Conservation (phyloP, 768 basidiomycete species). For the Suillus occidentalis region DNA sequence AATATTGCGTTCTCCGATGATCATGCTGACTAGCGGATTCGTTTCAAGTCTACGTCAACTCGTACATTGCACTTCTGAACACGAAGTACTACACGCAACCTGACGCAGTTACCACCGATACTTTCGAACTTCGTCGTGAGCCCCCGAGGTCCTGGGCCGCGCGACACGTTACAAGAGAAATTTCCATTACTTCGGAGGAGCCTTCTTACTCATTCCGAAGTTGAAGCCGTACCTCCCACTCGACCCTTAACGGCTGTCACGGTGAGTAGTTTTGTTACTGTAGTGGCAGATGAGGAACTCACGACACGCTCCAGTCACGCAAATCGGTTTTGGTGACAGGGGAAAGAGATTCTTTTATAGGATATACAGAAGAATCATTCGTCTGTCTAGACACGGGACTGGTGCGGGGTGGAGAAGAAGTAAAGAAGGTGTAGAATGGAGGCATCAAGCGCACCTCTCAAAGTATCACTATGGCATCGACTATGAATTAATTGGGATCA, state of each 20-base stretch:
- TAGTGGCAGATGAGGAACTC: neutral
- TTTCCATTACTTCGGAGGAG: no score
- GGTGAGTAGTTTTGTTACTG: neutral
- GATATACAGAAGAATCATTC: neutral
- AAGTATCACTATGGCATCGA: no score
- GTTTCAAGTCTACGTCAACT: slow-evolving; percentile 6
- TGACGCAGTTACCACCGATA: neutral
- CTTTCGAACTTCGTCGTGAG: neutral
- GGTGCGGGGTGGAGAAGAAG: no score
- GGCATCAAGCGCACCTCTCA: no score
- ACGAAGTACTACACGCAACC: neutral
- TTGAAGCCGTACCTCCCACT: neutral
- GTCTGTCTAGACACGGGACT: neutral
- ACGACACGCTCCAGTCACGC: neutral
- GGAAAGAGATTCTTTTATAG: neutral
- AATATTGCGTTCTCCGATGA: neutral
- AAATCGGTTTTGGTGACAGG: neutral
- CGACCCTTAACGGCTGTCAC: neutral
- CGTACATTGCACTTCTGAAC: slow-evolving; percentile 8
- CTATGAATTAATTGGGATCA: no score
- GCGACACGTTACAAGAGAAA: neutral
- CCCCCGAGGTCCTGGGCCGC: no score
- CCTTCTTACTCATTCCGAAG: neutral
- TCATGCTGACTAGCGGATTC: neutral
- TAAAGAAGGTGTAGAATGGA: no score